A percentile compares a stretch with the other conserved stretches of the same genome.
These are phyloP conservation scores for Suhomyces taliae DNA, from an alignment of 1,139 yeast species.

Conservation along the genomic window DNA sequence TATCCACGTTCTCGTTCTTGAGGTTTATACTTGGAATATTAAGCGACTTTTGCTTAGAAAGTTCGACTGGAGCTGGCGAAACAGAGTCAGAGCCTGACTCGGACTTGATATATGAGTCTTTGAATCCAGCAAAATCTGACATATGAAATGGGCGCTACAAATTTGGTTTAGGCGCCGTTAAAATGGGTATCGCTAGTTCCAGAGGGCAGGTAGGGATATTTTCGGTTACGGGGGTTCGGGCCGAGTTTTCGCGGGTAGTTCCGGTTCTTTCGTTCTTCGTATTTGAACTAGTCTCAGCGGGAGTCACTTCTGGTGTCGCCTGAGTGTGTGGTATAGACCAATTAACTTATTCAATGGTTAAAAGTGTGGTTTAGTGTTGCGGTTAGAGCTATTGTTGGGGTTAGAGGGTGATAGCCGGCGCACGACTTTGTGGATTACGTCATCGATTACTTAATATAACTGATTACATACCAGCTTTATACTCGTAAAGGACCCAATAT, in stretches of 20 bases:
- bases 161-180: neutral
- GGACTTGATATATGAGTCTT: conserved; percentile 21
- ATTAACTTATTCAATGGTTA: neutral
- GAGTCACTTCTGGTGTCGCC: too few species aligned
- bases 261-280: neutral
- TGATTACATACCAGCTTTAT: too few species aligned
- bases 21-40: conserved; percentile 31
- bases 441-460: neutral
- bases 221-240: neutral
- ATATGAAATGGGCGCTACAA: conserved; percentile 7
- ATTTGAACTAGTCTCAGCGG: neutral
- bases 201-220: neutral
- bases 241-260: neutral
- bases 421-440: neutral
- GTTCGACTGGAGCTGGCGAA: conserved; percentile 17
- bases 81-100: conserved; percentile 20
- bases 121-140: conserved; percentile 26
- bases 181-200: neutral
- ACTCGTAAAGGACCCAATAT: too few species aligned
- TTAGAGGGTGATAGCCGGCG: neutral
- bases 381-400: too few species aligned
- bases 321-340: neutral
- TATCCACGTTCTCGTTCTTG: conserved; percentile 31
- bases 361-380: too few species aligned
- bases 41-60: conserved; percentile 19